A percentile compares a stretch with the other conserved stretches of the same genome.
phyloP scores from a whole-genome alignment of 78 protist species.

The Creolimax fragrantissima region DNA sequence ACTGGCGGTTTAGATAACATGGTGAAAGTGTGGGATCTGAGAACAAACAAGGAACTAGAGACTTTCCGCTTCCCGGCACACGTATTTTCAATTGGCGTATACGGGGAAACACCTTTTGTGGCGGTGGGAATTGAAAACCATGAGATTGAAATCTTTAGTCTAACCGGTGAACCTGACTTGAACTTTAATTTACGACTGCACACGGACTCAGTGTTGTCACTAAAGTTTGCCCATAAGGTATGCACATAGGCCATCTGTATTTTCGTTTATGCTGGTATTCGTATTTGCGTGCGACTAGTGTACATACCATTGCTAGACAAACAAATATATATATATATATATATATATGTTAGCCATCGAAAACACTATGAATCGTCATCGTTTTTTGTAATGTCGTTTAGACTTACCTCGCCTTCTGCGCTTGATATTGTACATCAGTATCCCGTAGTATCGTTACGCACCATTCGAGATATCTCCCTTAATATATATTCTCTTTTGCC shows the following conservation, averaged over 20 bases:
- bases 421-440: neutral
- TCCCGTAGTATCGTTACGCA: neutral
- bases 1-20: conserved; percentile 31
- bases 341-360: neutral
- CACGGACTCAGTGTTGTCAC: conserved; percentile 10
- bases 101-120: neutral
- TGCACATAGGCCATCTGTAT: neutral
- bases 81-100: neutral
- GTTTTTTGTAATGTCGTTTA: neutral
- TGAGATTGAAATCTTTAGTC: neutral
- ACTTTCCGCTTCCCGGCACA: neutral
- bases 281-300: neutral
- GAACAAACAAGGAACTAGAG: neutral
- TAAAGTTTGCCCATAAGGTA: conserved; percentile 11
- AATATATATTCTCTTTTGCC: neutral
- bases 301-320: neutral
- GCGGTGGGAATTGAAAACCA: neutral
- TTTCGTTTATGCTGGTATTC: no score
- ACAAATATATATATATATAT: neutral
- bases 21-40: conserved; percentile 22
- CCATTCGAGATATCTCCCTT: neutral
- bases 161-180: neutral
- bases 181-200: neutral
- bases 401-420: neutral
- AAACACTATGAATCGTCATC: neutral